Base-by-base conservation (phyloP, 73 alveolate genomes). In the Symbiodinium pilosum region DNA sequence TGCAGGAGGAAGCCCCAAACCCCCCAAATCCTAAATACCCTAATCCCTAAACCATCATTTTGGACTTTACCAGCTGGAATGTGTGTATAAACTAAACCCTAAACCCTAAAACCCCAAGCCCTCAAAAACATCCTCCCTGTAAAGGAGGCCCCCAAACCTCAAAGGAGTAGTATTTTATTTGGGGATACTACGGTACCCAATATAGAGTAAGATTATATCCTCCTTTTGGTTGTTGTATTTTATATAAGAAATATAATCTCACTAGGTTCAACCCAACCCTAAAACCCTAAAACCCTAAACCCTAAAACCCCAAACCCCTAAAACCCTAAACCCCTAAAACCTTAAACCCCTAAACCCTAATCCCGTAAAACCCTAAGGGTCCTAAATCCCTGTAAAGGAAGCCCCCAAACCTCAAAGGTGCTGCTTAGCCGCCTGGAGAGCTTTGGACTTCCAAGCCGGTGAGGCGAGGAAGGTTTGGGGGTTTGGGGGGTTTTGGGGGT, bases 381-480 rank as follows among this genome's bases (percentile, higher is more conserved):
- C 16, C 64, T 11, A 47, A 16, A 7, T 47, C 64, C 7, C 24
- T 16, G 16, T 16, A 16, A 7, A 47, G 16, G 16, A 51, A 51
- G 21, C 68, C 68, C 68, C 68, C 16, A 47, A 47, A 47, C 64
- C 64, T 16, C 64, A 54, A n/a, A 64, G 81, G 81, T 91, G 97
- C 54, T 51, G 81, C 56, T 41, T 91, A 14, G 97, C 89, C 28
- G 97, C 30, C 41, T 91, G 97, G 97, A 38, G 97, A 14, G 97
- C 97, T 47, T n/a, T 91, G 87, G 97, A 91, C 88, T 91, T 91
- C 81, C 43, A 91, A 85, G 51, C 81, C 51, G 97, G 97, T 5
- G 97, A 91, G 41, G 81, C 30, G 21, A 47, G 64, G 12, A 2
- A 24, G 32, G 81, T 34, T 24, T 26, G 7, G 6, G 75, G 75